These are phyloP conservation scores for Quaeritorhiza haematococci DNA, from an alignment of 371 early-diverging fungal genomes.

Conservation along the genomic window DNA sequence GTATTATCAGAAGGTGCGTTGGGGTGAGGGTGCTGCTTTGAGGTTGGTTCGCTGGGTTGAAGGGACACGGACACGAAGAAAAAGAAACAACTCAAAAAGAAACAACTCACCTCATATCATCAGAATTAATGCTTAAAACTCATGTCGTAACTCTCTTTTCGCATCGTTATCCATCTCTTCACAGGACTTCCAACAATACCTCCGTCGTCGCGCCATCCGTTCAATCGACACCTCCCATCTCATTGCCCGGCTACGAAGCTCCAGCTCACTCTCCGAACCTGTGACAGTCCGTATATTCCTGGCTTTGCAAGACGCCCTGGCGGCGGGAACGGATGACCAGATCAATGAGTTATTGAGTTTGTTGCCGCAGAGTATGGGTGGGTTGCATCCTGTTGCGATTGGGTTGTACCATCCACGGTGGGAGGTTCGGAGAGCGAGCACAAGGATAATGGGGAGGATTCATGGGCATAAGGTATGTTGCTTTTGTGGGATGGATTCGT, in stretches of 20 bases:
- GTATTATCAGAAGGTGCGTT: conserved; percentile 11
- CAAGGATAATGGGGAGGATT: conserved; percentile 20
- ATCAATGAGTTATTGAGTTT: conserved; percentile 59
- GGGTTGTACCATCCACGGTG: conserved; percentile 72
- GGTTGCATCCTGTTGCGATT: conserved; percentile 70
- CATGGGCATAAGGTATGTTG: conserved; percentile 23
- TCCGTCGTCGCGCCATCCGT: conserved; percentile 51
- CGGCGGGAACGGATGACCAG: conserved; percentile 55
- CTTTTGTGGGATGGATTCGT: neutral
- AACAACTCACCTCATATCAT: too few relatives aligned
- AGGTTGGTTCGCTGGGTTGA: too few relatives aligned
- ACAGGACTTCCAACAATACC: conserved; percentile 53
- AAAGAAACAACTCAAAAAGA: too few relatives aligned
- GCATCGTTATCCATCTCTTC: too few relatives aligned
- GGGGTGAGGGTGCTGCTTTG: too few relatives aligned
- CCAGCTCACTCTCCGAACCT: conserved; percentile 49
- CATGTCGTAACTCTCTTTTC: too few relatives aligned
- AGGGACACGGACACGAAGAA: too few relatives aligned
- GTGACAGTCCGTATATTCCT: conserved; percentile 14
- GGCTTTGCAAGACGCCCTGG: conserved; percentile 19
- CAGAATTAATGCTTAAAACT: too few relatives aligned
- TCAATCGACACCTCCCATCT: conserved; percentile 66
- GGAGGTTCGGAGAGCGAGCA: conserved; percentile 27
- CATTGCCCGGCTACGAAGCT: conserved; percentile 56
- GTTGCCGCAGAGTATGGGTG: conserved; percentile 78